Evolutionary conservation across 768 basidiomycete species (phyloP).

Genomic region (Mrakia gelida): DNA sequence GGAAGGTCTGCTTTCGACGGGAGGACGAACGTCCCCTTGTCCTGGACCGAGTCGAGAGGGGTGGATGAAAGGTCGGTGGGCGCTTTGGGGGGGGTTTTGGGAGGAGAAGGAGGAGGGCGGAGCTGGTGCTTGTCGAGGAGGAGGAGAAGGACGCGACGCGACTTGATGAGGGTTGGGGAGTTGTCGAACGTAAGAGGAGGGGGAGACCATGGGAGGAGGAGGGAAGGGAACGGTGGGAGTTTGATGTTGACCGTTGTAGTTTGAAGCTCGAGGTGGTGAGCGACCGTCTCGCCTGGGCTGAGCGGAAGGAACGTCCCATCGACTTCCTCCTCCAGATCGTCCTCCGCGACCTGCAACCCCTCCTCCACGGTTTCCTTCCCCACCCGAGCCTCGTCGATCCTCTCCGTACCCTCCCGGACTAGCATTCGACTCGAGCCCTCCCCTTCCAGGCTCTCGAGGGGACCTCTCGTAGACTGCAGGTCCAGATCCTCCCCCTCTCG

Average conservation of each 20-base stretch:
- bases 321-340: neutral
- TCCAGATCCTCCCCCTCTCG: neutral
- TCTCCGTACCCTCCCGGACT: neutral
- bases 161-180: too few relatives aligned
- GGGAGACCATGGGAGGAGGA: neutral
- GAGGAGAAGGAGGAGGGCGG: neutral
- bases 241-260: neutral
- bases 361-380: neutral
- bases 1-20: neutral
- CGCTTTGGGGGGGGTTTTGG: neutral
- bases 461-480: neutral
- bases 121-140: neutral
- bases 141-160: too few relatives aligned
- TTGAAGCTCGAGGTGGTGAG: neutral
- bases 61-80: constrained; percentile 2
- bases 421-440: neutral
- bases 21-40: neutral
- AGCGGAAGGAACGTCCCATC: neutral
- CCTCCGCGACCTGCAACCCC: too few relatives aligned
- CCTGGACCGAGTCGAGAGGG: neutral
- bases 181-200: too few relatives aligned
- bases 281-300: neutral
- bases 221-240: neutral
- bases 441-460: neutral
- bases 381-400: neutral